Base-by-base conservation (phyloP, 352 stramenopile species). In the Pythium aristosporum region DNA sequence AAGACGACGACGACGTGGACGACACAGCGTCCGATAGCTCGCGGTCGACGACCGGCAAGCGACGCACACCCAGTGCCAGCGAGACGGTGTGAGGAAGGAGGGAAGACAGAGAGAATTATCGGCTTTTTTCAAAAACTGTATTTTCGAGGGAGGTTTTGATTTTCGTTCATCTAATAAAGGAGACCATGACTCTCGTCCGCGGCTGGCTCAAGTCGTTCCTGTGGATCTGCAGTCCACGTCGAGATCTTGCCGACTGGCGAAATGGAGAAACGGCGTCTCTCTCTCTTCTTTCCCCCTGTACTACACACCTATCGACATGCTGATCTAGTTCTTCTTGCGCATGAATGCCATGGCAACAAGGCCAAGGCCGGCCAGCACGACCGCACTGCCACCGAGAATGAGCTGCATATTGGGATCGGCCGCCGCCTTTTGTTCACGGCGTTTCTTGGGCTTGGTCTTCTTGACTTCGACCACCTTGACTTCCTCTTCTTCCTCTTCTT, bases 311-410 rank as follows among this genome's bases (percentile, higher is more conserved):
- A 66, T 30, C 42, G 50, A 53, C 56, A 61, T 32, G 8, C 34
- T 39, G 25, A 30, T 69, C 61, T 74, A 79, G 55, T 84, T 86
- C 65, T 90, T 92, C 55, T 82, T 81, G 34, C 77, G 76, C 50
- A 93, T 61, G 41, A 93, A 67, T 61, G 85, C 74, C 51, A 91
- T 61, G 18, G 75, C 77, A 12, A 79, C 71, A 10, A 75, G 71
- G 16, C 80, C 73, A 16, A 91, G 42, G 57, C 77, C 73, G 15
- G 88, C 67, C 32, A 65, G 28, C 41, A 78, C 63, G 2, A 78
- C 63, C 5, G 41, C 63, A 53, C 63, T 65, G 43, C 46, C 68
- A 10, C 53, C 63, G 20, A 69, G 12, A n/a, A 75, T 65, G 23
- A 71, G n/a, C 0, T n/a, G 43, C 43, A 63, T 61, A 34, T 71